Evolutionary conservation across 2,329 filamentous ascomycete species (phyloP), one percentile per base, ranked within the genome.

Genomic region (Didymella pomorum): DNA sequence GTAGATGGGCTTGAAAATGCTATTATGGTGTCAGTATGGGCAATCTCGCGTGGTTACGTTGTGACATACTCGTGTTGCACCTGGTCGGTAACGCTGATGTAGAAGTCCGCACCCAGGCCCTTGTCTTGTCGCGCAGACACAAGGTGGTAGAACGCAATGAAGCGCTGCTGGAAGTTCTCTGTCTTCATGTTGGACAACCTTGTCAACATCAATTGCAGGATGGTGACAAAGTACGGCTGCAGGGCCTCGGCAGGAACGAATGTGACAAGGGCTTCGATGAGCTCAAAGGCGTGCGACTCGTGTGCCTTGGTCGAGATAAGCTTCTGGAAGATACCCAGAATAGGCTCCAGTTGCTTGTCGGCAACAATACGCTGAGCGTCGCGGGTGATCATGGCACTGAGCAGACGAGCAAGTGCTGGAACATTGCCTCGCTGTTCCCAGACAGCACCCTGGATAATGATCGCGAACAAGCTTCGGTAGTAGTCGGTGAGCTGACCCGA

Each of bases 341-440:
- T 87, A 3, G 91, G 87, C 73, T 96, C 92, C 39, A 97, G 78
- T 76, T 97, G 92, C 68, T 93, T 90, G 71, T 90, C 88, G 23
- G 87, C 84, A 18, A 91, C 80, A 67, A 99, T 93, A 42, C 87
- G 84, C 56, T 87, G 81, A 3, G 89, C 84, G 25, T 89, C 90
- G 66, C 91, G 89, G 16, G 91, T 88, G 66, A 98, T 89, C 67
- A 98, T 90, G 16, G 92, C 90, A 11, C 89, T 87, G 45, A 99
- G 81, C 46, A 99, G 84, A 57, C 95, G 89, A 26, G 93, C 90
- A 67, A 97, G 87, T 4, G 93, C 95, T 6, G 96, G 96, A 2
- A 97, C 89, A 70, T 97, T 99, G 70, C 95, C 95, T 72, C 90
- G 89, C 4, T 89, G 91, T 65, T 97, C 93, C 95, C 96, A 99